Evolutionary conservation across 176 grass and related monocot genomes (phyloP), one percentile per base, ranked within the genome.

Genomic region (Pontederia paniculata): DNA sequence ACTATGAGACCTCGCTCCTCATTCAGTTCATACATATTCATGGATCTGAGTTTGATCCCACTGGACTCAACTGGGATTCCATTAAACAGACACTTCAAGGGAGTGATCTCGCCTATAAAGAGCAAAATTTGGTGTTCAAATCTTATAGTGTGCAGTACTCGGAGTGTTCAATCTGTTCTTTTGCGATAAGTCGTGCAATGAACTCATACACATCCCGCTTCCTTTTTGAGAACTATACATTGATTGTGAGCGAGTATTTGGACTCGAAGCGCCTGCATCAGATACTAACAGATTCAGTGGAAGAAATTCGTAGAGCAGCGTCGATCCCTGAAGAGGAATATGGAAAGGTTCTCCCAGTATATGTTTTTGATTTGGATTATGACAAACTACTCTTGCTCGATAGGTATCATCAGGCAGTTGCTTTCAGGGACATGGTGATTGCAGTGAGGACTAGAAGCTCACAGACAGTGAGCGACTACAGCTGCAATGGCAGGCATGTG

Each of bases 221-320:
- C 65, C 68, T 95, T 44, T 95, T 95, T 64, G 84, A 95, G 25
- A 95, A 95, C 52, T 95, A 88, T 56, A 88, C 89, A 0, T 45
- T 95, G 61, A 85, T 89, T 45, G 89, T 85, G 23, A 85, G 42
- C 16, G 89, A 95, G 48, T 85, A 88, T 64, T 76, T 88, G 44
- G 89, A 95, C 41, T 95, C 89, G 9, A 95, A 89, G 74, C 44
- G 81, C 56, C 57, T 89, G 50, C 77, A 81, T 58, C 89, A 95
- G 52, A 83, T 95, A 28, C 18, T 95, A 8, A 88, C 81, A 10
- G 84, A 85, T 52, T 88, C 89, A 9, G 72, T 57, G 2, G 78
- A 95, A 23, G 89, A 85, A 75, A 58, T 88, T 31, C 78, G 81
- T 21, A 78, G 61, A 58, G 44, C 74, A 16, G 72, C 78, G 51